phyloP scores from a whole-genome alignment of 1,284 basidiomycete species.

The Polyporus tsugae region DNA sequence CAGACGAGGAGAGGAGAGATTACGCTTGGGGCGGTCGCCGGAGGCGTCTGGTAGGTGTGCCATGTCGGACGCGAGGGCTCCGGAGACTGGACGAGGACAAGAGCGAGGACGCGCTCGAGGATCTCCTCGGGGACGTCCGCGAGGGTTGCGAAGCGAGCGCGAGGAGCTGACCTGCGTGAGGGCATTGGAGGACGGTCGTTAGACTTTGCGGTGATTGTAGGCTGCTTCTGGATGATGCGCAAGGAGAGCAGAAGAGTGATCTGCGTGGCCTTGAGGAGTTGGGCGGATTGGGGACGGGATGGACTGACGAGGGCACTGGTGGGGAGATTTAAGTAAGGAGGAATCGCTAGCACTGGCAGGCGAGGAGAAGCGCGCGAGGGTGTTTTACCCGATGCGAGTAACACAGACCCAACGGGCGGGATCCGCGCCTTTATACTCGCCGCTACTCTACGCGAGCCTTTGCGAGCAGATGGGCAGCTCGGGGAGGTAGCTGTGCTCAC shows the following conservation, averaged over 20 bases:
- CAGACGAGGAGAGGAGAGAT: constrained; percentile 56
- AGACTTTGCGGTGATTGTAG: neutral
- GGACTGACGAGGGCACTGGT: constrained; percentile 4
- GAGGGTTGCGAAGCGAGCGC: constrained; percentile 37
- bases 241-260: neutral
- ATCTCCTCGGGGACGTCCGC: constrained; percentile 64
- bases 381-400: constrained; percentile 30
- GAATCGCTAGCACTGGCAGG: constrained; percentile 25
- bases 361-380: constrained; percentile 23
- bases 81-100: constrained; percentile 44
- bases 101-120: constrained; percentile 57
- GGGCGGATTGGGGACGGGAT: constrained; percentile 8
- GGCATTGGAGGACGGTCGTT: neutral
- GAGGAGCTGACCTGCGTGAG: constrained; percentile 2
- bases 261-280: constrained; percentile 8
- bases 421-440: constrained; percentile 28
- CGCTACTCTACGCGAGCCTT: constrained; percentile 10
- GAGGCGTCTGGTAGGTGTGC: constrained; percentile 37
- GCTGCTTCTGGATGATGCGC: neutral
- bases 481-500: constrained; percentile 26
- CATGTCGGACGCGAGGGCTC: constrained; percentile 38
- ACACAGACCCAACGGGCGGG: constrained; percentile 23
- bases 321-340: constrained; percentile 32
- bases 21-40: constrained; percentile 29
- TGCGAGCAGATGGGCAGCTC: constrained; percentile 23